These are phyloP conservation scores for Nigrospora sphaerica DNA, from an alignment of 2,329 filamentous ascomycete species.

Conservation along the genomic window DNA sequence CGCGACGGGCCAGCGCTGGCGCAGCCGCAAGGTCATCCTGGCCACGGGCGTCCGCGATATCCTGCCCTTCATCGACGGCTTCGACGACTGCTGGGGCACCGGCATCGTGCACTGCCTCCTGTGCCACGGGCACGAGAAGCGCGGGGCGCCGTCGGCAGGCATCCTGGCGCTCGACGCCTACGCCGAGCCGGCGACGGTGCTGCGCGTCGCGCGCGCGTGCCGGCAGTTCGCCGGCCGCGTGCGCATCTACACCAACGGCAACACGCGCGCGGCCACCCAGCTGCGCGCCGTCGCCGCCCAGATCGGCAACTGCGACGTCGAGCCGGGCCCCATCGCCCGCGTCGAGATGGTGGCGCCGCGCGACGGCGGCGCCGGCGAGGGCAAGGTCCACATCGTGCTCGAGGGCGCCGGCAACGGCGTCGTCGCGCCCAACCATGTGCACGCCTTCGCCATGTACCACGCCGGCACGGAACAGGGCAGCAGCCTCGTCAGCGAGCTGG, in stretches of 20 bases:
- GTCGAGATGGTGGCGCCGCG: background rate
- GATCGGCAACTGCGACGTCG: background rate
- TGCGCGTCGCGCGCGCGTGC: background rate
- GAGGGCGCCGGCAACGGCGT: background rate
- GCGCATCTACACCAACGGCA: background rate
- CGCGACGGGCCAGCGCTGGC: background rate
- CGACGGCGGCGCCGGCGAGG: background rate
- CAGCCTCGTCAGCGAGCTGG: background rate
- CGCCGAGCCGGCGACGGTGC: background rate
- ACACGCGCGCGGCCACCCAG: background rate
- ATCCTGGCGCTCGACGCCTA: background rate
- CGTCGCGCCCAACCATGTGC: background rate
- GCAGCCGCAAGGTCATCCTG: slow-evolving; percentile 2
- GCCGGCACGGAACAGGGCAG: background rate
- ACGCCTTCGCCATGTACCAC: background rate
- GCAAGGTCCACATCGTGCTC: background rate
- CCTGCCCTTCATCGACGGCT: slow-evolving; percentile 1
- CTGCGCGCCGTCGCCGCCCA: background rate
- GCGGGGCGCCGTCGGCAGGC: background rate
- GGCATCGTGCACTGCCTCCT: slow-evolving; percentile 3
- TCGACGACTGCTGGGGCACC: slow-evolving; percentile 1
- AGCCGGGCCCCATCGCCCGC: background rate
- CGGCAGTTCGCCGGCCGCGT: background rate
- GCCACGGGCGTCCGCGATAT: slow-evolving; percentile 3
- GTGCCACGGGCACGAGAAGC: slow-evolving; percentile 4